Evolutionary conservation across 129 eudicot genomes (phyloP).

Genomic region (Chrysanthemum seticuspe): DNA sequence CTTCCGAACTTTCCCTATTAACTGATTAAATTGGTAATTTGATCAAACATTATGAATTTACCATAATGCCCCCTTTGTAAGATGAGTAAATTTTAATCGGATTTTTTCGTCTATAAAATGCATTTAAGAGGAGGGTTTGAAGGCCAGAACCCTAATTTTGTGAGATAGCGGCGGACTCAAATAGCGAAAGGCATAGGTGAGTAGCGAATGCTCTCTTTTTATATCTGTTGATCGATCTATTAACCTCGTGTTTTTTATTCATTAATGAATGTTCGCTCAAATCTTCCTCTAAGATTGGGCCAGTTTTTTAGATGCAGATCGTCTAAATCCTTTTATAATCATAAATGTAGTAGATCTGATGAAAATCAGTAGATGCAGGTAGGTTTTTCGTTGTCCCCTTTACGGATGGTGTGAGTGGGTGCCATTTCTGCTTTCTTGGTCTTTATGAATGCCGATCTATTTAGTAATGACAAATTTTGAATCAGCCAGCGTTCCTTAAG

Average conservation of each 20-base stretch:
- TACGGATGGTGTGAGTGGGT: neutral
- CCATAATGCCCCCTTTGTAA: conserved; percentile 21
- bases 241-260: conserved; percentile 10
- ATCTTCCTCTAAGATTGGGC: conserved; percentile 6
- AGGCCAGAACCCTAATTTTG: conserved; percentile 21
- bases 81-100: neutral
- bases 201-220: conserved; percentile 25
- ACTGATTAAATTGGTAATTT: neutral
- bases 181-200: conserved; percentile 21
- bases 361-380: conserved; percentile 6
- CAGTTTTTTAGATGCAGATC: conserved; percentile 3
- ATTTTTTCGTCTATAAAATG: conserved; percentile 24
- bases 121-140: conserved; percentile 11
- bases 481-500: conserved; percentile 13
- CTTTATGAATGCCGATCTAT: neutral
- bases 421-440: conserved; percentile 8
- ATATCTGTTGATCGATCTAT: conserved; percentile 13
- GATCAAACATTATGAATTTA: conserved; percentile 19
- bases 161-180: conserved; percentile 19
- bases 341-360: conserved; percentile 13
- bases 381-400: conserved; percentile 1
- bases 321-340: conserved; percentile 12
- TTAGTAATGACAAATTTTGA: conserved; percentile 12
- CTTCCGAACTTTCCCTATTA: conserved; percentile 14
- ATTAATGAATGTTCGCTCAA: conserved; percentile 1